Base-by-base conservation (phyloP, 345 rosid species). In the Bruguiera sexangula region DNA sequence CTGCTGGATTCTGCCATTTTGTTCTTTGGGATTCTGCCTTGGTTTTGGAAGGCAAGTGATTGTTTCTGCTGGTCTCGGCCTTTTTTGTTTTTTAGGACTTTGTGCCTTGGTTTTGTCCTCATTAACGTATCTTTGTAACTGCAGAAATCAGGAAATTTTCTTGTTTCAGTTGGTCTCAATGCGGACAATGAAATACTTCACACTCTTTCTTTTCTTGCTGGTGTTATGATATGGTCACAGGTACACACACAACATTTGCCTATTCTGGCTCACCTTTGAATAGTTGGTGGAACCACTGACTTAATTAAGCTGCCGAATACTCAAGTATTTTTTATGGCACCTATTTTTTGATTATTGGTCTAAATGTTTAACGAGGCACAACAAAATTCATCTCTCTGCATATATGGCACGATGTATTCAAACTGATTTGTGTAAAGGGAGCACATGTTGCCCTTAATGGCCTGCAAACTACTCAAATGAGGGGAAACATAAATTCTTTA, bases 201-300 rank as follows among this genome's bases (percentile, higher is more conserved):
- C 69, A 96, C 97, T 52, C 96, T 96, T 67, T 79, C 98, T 21
- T 96, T 96, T 77, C 79, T 92, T 80, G 97, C 93, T 80, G 98
- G 97, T 79, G 82, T 92, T 60, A 88, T 85, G 90, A 82, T 82
- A 73, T 92, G 98, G 98, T 96, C 99, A 75, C 97, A 96, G 96
- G 98, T 96, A 58, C 48, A 76, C 21, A 27, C 21, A 27, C 74
- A 63, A 4, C 71, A 63, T 71, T 58, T 72, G n/a, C 32, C 70
- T 53, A 59, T 32, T 39, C n/a, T 34, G 30, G 29, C 19, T 26
- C 37, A 48, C 67, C 29, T 59, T 27, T 64, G 68, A n/a, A 13
- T 46, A 43, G 20, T 58, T 51, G 62, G 27, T 31, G 13, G 50
- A 9, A 67, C 32, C 30, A 65, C 56, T 4, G 6, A 55, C 22